Percentiles rank a stretch among this genome's conserved stretches.
These are phyloP conservation scores for Tolypocladium guangdongense DNA, from an alignment of 2,329 filamentous ascomycete species.

Conservation along the genomic window DNA sequence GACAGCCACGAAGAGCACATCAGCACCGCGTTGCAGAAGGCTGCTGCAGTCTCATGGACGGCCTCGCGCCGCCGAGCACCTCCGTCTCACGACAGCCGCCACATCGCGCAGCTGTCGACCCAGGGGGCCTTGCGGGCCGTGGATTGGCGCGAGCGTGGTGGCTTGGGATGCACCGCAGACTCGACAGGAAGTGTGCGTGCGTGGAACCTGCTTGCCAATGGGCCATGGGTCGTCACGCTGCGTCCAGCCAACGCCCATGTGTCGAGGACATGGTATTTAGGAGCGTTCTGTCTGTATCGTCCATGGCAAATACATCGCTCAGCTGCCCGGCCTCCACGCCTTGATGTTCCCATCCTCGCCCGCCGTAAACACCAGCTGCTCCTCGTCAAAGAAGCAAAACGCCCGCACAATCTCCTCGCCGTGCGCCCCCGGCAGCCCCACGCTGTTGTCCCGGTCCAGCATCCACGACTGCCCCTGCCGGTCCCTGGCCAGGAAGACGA, in stretches of 20 bases:
- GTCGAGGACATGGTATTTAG: too few relatives aligned
- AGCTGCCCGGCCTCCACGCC: constrained; percentile 34
- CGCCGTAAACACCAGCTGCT: constrained; percentile 45
- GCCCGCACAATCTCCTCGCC: constrained; percentile 52
- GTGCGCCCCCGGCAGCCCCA: constrained; percentile 52
- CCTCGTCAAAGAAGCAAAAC: constrained; percentile 53
- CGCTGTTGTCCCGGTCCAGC: constrained; percentile 42
- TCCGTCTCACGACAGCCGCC: too few relatives aligned
- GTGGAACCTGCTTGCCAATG: background rate
- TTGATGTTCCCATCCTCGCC: constrained; percentile 49
- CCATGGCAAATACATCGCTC: background rate
- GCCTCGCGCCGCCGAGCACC: too few relatives aligned
- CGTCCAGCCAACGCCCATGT: background rate
- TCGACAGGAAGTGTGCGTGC: background rate
- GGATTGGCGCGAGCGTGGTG: background rate
- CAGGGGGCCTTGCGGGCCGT: background rate
- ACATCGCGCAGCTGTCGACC: background rate
- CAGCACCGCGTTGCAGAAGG: too few relatives aligned
- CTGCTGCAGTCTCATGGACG: too few relatives aligned
- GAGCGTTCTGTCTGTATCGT: background rate
- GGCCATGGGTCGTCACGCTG: background rate
- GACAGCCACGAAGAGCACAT: too few relatives aligned
- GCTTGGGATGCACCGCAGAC: background rate
- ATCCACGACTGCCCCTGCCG: constrained; percentile 33
- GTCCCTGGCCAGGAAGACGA: constrained; percentile 47